Evolutionary conservation across 768 basidiomycete species (phyloP).

Genomic region (Tylopilus subfusipes): DNA sequence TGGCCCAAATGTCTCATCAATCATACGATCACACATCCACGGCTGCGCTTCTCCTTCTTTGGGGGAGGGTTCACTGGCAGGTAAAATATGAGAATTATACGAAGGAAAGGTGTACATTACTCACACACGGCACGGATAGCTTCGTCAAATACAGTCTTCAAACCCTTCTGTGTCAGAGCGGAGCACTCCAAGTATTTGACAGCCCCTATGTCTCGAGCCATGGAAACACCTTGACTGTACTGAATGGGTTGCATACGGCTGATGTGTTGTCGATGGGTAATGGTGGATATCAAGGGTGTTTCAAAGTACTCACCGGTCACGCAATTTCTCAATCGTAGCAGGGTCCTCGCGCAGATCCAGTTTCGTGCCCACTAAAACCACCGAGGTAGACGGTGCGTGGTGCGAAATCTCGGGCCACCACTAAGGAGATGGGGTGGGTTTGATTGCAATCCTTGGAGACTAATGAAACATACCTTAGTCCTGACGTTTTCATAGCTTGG

Average conservation of each 20-base stretch:
- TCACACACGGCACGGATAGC: slow-evolving; percentile 94
- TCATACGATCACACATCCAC: slow-evolving; percentile 73
- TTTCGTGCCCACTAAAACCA: slow-evolving; percentile 95
- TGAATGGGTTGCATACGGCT: slow-evolving; percentile 95
- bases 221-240: slow-evolving; percentile 85
- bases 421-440: slow-evolving; percentile 37
- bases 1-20: slow-evolving; percentile 23
- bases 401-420: slow-evolving; percentile 98
- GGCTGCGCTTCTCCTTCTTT: slow-evolving; percentile 47
- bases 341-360: slow-evolving; percentile 96
- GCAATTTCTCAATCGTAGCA: slow-evolving; percentile 85
- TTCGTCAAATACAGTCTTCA: slow-evolving; percentile 99
- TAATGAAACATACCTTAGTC: slow-evolving; percentile 70
- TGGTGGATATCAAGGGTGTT: slow-evolving; percentile 1
- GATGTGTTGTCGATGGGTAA: slow-evolving; percentile 6
- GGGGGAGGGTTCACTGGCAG: slow-evolving; percentile 71
- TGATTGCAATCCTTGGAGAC: neutral
- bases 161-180: slow-evolving; percentile 93
- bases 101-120: slow-evolving; percentile 32
- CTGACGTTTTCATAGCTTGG: slow-evolving; percentile 98
- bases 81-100: slow-evolving; percentile 6
- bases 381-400: slow-evolving; percentile 91
- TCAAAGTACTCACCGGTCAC: slow-evolving; percentile 65
- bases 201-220: slow-evolving; percentile 92
- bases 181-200: slow-evolving; percentile 97